Evolutionary conservation across 1,284 basidiomycete genomes (phyloP), one percentile per base, ranked within the genome.

Genomic region (Cryptococcus sp.): DNA sequence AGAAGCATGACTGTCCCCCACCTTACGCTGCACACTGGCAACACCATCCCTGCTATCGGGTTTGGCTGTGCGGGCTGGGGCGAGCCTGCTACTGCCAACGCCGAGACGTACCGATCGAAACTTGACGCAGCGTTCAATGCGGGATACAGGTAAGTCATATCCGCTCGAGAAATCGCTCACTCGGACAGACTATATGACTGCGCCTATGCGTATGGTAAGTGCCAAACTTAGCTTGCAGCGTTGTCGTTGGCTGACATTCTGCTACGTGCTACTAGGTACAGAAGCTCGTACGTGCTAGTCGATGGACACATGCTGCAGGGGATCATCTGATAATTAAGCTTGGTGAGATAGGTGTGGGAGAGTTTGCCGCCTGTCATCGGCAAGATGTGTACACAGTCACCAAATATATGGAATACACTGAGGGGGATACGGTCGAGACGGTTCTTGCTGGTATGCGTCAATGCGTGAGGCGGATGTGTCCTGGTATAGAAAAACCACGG

Each of bases 381-480:
- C 41, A 34, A 7, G 37, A 40, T 8, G 39, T 51, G 16, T 51
- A 41, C 50, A 19, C 41, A 1, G 41, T 38, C 19, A 51, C 50
- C 34, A 51, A 51, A 39, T 51, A 44, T 11, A 44, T 44, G 41
- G 41, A 44, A 22, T 44, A 44, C 22, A 8, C n/a, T 8, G n/a
- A n/a, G 8, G 41, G 41, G n/a, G 41, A 44, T 11, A 44, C n/a
- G 8, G 41, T 44, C 41, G 41, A n/a, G n/a, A 22, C n/a, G 8
- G 22, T 44, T 44, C 22, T 44, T 8, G n/a, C 41, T 22, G n/a
- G 41, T 16, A 44, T 44, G 41, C n/a, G 41, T 1, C n/a, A 44
- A 44, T 44, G 41, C 41, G 41, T 44, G n/a, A 44, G 41, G 22
- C 41, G 41, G 41, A 44, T 44, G 41, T 44, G 41, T 44, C 41